A percentile compares a stretch with the other conserved stretches of the same genome.
These are phyloP conservation scores for Tribonema minus DNA, from an alignment of 108 stramenopile genomes.

Conservation along the genomic window DNA sequence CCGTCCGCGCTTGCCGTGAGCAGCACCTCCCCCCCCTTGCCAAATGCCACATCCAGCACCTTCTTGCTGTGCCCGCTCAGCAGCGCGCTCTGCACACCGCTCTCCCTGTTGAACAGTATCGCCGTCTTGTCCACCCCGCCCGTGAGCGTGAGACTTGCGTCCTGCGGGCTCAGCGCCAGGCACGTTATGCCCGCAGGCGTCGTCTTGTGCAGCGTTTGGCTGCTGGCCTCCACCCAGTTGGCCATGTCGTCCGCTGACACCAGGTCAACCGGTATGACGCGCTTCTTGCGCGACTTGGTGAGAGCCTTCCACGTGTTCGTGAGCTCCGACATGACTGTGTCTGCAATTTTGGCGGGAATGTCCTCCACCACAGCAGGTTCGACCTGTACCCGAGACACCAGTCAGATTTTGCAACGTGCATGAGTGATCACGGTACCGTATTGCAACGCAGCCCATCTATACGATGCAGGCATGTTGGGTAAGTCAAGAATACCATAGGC, in stretches of 20 bases:
- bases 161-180: constrained; percentile 27
- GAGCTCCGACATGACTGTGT: constrained; percentile 11
- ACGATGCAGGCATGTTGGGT: no score
- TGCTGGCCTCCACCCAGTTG: neutral
- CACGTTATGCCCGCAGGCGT: constrained; percentile 30
- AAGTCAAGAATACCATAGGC: no score
- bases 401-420: no score
- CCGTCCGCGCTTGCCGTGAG: constrained; percentile 25
- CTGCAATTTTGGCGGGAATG: neutral
- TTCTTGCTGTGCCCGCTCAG: constrained; percentile 33
- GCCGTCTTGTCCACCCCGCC: constrained; percentile 44
- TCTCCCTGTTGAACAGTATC: constrained; percentile 28
- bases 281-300: constrained; percentile 37
- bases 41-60: constrained; percentile 20
- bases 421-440: no score
- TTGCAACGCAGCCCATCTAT: no score
- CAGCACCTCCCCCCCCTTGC: constrained; percentile 18
- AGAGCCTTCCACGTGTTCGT: constrained; percentile 28
- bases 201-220: constrained; percentile 44
- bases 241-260: constrained; percentile 11
- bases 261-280: constrained; percentile 19
- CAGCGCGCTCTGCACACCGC: constrained; percentile 16
- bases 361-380: neutral
- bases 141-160: constrained; percentile 32
- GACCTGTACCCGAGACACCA: neutral